These are phyloP conservation scores for Calonectria ilicicola DNA, from an alignment of 2,329 filamentous ascomycete species.

Conservation along the genomic window DNA sequence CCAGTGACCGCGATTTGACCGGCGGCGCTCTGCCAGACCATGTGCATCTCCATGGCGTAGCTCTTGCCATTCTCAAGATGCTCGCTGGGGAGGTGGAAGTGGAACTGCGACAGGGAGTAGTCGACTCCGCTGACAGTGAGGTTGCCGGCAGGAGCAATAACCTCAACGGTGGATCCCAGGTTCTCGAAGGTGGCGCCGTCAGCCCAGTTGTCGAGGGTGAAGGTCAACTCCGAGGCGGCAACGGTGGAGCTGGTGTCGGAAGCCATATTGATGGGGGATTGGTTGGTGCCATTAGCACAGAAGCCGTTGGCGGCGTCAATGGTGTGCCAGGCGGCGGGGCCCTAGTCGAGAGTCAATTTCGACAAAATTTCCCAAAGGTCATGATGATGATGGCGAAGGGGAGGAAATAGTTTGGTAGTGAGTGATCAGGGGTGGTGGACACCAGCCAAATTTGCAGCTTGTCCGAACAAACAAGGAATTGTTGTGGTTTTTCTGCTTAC, in stretches of 20 bases:
- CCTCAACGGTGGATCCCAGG: conserved; percentile 64
- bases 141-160: conserved; percentile 59
- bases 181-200: conserved; percentile 61
- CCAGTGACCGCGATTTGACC: conserved; percentile 45
- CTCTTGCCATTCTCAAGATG: conserved; percentile 60
- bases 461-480: too few species aligned
- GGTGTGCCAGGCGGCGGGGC: conserved; percentile 65
- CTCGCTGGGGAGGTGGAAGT: conserved; percentile 72
- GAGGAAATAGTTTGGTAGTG: too few species aligned
- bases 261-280: conserved; percentile 68
- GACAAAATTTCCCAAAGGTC: neutral
- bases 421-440: too few species aligned
- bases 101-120: conserved; percentile 65
- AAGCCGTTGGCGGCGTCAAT: conserved; percentile 56
- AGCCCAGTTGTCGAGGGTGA: conserved; percentile 51
- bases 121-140: conserved; percentile 53
- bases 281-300: conserved; percentile 61
- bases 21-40: conserved; percentile 40
- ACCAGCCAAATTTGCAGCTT: too few species aligned
- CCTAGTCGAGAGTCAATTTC: conserved; percentile 38
- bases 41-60: conserved; percentile 46
- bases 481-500: conserved; percentile 37
- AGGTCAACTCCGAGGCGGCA: conserved; percentile 46
- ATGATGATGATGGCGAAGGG: too few species aligned
- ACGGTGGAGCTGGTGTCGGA: conserved; percentile 41